Base-by-base conservation (phyloP, 352 stramenopile genomes). In the Thalassiosira exigua region DNA sequence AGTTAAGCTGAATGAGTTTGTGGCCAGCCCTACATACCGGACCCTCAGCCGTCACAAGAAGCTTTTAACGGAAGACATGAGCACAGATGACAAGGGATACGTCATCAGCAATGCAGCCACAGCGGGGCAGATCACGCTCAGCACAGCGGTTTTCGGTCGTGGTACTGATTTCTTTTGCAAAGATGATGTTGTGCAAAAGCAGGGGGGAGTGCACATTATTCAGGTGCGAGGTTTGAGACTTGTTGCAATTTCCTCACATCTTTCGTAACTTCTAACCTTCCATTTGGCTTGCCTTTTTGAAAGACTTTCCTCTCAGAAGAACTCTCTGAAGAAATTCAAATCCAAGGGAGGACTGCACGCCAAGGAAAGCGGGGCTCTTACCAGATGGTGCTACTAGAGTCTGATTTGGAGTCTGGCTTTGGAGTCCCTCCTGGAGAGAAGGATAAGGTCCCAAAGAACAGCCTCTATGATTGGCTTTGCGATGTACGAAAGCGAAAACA, bases 151-250 rank as follows among this genome's bases (percentile, higher is more conserved):
- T 11, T 91, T 92, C 84, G 86, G 86, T 11, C 73, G 87, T 51
- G 87, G 87, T 12, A 91, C 84, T 1, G 87, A 92, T 51, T 92
- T 92, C 61, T 89, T 91, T 36, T 91, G 79, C 59, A 90, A 89
- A 74, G 84, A 91, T 53, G 73, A 88, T 12, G 62, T 29, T 22
- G 62, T 91, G 1, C 57, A 86, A 62, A 67, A 77, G n/a, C 80
- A 79, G 72, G 84, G 85, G 41, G 87, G 84, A 32, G 73, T 88
- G 11, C 84, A 89, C 44, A 78, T 90, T 21, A 90, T 89, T 59
- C 84, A 89, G 69, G 69, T 76, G n/a, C n/a, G n/a, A n/a, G n/a
- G n/a, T n/a, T n/a, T n/a, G n/a, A n/a, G n/a, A n/a, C n/a, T n/a
- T n/a, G n/a, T n/a, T n/a, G n/a, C n/a, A n/a, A n/a, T n/a, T n/a